Evolutionary conservation across 2,329 filamentous ascomycete genomes (phyloP), one percentile per base, ranked within the genome.

Genomic region (Colletotrichum melonis): DNA sequence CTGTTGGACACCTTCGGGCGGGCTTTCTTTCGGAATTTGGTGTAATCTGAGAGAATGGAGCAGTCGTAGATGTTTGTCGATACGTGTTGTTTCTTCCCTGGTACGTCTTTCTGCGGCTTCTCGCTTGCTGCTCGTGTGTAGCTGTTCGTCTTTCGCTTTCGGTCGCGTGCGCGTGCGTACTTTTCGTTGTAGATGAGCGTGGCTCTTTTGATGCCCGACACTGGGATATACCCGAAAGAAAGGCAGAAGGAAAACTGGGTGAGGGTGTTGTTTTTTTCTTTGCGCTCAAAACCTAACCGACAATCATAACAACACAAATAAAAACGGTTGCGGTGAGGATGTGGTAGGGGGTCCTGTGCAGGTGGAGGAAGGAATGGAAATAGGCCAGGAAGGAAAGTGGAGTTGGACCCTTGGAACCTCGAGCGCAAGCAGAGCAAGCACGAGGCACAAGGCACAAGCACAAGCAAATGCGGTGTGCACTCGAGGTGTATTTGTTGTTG

Each of bases 391-490:
- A 58, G 42, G 68, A 57, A 64, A 58, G 58, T 63, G 24, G 38
- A 24, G 63, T 54, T 55, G 46, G 30, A 64, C 62, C 62, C 62
- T 55, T 19, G 22, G 22, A 63, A 28, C 38, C 38, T 35, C 19
- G 19, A 49, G 42, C 42, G 19, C 42, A 49, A 42, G 38, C 16
- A 42, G 16, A 42, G 38, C 38, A 42, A 42, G 30, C 14, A 26
- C 49, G 16, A 42, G 14, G 35, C 35, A 46, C 58, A 3, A 63
- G 42, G 42, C 59, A 63, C 26, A 6, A 28, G 59, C 38, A 62
- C 24, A 14, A 54, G 26, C 62, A 63, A 57, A 42, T 65, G 63
- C 32, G 63, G 63, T 65, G 63, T 57, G 52, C 38, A 42, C 38
- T 42, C 38, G 16, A 12, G 32, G 9, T 19, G 24, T 8, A 28